These are phyloP conservation scores for Apiospora phragmitis DNA, from an alignment of 2,329 filamentous ascomycete species.

Conservation along the genomic window DNA sequence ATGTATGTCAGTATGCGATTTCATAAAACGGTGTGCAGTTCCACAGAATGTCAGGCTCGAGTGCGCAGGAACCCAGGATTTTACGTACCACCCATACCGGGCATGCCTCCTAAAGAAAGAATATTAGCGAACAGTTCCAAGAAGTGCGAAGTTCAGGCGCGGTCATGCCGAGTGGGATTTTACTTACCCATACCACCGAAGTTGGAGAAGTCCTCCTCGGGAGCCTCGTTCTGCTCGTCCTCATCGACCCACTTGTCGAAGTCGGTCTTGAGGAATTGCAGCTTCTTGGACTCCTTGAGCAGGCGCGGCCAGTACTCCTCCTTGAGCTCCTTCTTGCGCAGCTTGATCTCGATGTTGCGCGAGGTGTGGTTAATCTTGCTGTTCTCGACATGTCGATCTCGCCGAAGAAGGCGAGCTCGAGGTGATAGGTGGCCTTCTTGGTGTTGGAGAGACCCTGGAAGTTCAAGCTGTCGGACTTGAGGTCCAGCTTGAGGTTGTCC, in stretches of 20 bases:
- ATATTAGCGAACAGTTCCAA: slow-evolving; percentile 15
- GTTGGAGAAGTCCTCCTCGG: slow-evolving; percentile 76
- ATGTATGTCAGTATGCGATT: slow-evolving; percentile 19
- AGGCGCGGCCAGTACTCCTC: slow-evolving; percentile 95
- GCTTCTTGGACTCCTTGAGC: slow-evolving; percentile 84
- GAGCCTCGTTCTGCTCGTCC: slow-evolving; percentile 92
- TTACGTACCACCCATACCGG: slow-evolving; percentile 31
- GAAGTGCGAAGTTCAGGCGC: not conserved
- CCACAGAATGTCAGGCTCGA: not conserved
- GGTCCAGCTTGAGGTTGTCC: slow-evolving; percentile 75
- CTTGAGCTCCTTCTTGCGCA: slow-evolving; percentile 96
- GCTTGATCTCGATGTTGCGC: slow-evolving; percentile 85
- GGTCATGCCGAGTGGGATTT: not conserved
- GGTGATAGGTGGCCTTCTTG: slow-evolving; percentile 83
- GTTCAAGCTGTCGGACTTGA: slow-evolving; percentile 73
- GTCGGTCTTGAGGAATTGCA: slow-evolving; percentile 97
- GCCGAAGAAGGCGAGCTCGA: slow-evolving; percentile 83
- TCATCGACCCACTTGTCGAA: slow-evolving; percentile 99
- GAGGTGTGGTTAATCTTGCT: slow-evolving; percentile 86
- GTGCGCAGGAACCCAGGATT: slow-evolving; percentile 2
- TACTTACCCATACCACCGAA: slow-evolving; percentile 65
- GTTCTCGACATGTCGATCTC: slow-evolving; percentile 85
- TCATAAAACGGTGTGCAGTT: not conserved
- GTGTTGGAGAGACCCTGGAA: slow-evolving; percentile 83
- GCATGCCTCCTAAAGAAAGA: slow-evolving; percentile 49